Evolutionary conservation across 768 basidiomycete species (phyloP).

Genomic region (Tulasnella sp.): DNA sequence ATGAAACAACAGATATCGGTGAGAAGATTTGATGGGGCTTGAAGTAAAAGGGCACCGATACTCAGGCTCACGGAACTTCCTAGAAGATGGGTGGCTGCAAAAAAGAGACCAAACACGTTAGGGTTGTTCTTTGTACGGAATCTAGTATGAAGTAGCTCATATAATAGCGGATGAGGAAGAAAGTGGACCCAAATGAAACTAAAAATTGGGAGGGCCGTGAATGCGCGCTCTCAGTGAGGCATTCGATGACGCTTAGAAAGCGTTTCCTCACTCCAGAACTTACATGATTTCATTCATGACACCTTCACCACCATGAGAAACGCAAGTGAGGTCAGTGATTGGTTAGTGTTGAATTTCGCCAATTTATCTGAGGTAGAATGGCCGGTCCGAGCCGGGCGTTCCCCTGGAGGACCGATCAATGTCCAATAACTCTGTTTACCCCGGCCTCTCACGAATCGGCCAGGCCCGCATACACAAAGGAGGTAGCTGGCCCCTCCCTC

Average conservation of each 20-base stretch:
- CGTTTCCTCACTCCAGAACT: background rate
- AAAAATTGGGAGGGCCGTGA: background rate
- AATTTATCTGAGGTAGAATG: background rate
- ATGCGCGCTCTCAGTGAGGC: background rate
- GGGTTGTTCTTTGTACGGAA: background rate
- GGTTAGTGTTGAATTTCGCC: background rate
- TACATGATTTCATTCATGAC: background rate
- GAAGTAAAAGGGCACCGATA: background rate
- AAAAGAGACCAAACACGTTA: background rate
- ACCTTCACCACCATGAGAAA: background rate
- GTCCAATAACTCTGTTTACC: background rate
- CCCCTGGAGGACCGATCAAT: background rate
- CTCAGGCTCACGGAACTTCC: background rate
- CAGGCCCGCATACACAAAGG: conserved; percentile 4
- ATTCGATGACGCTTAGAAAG: background rate
- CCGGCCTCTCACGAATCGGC: conserved; percentile 4
- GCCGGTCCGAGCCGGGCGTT: background rate
- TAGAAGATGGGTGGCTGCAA: background rate
- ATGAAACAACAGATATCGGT: conserved; percentile 7
- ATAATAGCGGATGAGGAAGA: background rate
- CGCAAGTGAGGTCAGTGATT: background rate
- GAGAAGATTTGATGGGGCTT: background rate
- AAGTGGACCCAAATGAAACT: background rate
- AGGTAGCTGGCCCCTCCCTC: background rate
- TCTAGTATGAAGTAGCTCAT: background rate